Evolutionary conservation across 2,329 filamentous ascomycete genomes (phyloP).

Genomic region (Alternaria novae-zelandiae): DNA sequence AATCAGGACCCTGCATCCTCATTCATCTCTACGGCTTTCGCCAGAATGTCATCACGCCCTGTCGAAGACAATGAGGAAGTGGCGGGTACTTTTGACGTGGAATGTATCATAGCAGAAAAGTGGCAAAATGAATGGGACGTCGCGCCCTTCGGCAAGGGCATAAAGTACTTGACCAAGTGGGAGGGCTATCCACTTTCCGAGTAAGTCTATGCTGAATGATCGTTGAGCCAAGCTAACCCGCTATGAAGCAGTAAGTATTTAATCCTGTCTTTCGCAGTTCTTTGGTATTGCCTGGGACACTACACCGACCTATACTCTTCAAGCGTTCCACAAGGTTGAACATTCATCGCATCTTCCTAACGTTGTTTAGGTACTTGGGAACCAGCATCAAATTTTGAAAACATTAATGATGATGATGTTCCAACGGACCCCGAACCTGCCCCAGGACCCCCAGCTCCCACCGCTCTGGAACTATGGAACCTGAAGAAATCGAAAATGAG

Average conservation of each 20-base stretch:
- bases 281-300: background rate
- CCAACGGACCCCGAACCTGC: background rate
- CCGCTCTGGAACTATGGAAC: background rate
- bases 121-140: conserved; percentile 52
- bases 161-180: conserved; percentile 70
- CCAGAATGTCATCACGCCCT: conserved; percentile 9
- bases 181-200: conserved; percentile 59
- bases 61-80: conserved; percentile 6
- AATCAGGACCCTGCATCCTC: conserved; percentile 17
- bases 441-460: background rate
- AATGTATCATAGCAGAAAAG: conserved; percentile 38
- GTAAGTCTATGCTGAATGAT: conserved; percentile 16
- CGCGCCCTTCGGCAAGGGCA: conserved; percentile 21
- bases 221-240: background rate
- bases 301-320: background rate
- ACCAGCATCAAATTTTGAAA: conserved; percentile 17
- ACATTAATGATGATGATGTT: background rate
- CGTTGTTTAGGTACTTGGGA: conserved; percentile 35
- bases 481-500: background rate
- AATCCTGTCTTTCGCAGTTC: background rate
- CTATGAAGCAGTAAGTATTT: conserved; percentile 14
- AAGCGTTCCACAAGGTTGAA: background rate
- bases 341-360: conserved; percentile 4
- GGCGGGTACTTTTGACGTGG: conserved; percentile 19
- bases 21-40: background rate